phyloP scores from a whole-genome alignment of 140 eudicot genomes.

The Oenanthe javanica region DNA sequence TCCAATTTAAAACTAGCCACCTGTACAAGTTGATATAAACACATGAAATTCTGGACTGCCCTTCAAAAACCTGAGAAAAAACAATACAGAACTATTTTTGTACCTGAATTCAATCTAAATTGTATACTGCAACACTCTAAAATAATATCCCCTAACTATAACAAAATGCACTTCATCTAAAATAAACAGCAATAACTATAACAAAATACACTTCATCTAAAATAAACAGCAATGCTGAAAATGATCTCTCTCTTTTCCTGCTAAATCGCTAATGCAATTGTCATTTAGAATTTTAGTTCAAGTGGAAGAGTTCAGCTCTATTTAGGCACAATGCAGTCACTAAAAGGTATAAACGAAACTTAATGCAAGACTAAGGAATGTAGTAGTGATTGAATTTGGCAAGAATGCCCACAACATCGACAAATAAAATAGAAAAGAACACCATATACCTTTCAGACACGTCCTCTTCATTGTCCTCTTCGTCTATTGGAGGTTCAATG shows the following conservation, averaged over 20 bases:
- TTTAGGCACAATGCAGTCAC: not conserved
- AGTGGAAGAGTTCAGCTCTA: not conserved
- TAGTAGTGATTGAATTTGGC: not conserved
- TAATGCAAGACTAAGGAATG: not conserved
- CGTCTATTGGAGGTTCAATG: conserved; percentile 66
- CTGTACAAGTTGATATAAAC: not conserved
- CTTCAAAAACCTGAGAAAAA: not conserved
- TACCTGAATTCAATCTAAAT: not conserved
- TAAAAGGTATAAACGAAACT: not conserved
- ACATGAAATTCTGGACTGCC: not conserved
- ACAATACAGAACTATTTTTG: not conserved
- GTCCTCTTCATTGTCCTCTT: conserved; percentile 65
- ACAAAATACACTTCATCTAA: not conserved
- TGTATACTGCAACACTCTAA: not conserved
- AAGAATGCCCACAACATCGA: not conserved
- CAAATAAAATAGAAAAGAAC: not conserved
- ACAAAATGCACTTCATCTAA: not conserved
- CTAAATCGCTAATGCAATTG: not conserved
- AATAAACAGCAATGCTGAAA: not conserved
- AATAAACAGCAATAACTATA: too few species aligned
- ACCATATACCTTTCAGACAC: conserved; percentile 46
- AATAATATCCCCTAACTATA: not conserved
- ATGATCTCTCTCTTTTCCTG: not conserved
- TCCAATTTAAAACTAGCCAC: not conserved
- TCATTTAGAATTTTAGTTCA: not conserved